A percentile compares a stretch with the other conserved stretches of the same genome.
These are phyloP conservation scores for Scedosporium dehoogii DNA, from an alignment of 2,329 filamentous ascomycete species.

Conservation along the genomic window DNA sequence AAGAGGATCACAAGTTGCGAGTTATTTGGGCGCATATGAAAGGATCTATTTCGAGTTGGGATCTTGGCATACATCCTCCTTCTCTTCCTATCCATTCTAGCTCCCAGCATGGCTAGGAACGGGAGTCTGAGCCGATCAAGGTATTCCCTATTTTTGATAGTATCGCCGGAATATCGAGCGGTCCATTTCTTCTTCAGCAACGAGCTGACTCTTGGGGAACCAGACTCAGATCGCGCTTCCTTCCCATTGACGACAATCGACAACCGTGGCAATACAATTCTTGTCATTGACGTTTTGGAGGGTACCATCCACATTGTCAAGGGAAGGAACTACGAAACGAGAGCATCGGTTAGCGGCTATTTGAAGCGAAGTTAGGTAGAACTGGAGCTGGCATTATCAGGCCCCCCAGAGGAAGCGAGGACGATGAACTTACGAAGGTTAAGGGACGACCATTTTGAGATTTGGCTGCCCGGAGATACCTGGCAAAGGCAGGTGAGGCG, in stretches of 20 bases:
- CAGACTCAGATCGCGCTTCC: not conserved
- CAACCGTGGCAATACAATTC: not conserved
- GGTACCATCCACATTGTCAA: not conserved
- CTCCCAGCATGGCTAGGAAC: too few species aligned
- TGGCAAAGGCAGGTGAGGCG: not conserved
- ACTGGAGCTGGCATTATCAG: not conserved
- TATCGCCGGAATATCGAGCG: too few species aligned
- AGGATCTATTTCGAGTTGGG: too few species aligned
- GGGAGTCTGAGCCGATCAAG: too few species aligned
- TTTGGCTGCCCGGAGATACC: not conserved
- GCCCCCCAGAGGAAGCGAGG: not conserved
- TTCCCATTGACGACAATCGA: not conserved
- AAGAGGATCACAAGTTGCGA: too few species aligned
- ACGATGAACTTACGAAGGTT: not conserved
- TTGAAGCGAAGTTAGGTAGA: not conserved
- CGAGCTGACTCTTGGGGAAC: not conserved
- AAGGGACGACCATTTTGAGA: not conserved
- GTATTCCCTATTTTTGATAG: too few species aligned
- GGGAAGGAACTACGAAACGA: not conserved
- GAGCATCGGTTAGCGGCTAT: not conserved
- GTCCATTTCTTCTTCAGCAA: not conserved
- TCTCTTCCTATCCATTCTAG: too few species aligned
- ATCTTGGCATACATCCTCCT: too few species aligned
- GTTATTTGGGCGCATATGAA: too few species aligned
- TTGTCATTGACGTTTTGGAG: not conserved